phyloP scores from a whole-genome alignment of 208 protist species.

The Balamuthia mandrillaris region DNA sequence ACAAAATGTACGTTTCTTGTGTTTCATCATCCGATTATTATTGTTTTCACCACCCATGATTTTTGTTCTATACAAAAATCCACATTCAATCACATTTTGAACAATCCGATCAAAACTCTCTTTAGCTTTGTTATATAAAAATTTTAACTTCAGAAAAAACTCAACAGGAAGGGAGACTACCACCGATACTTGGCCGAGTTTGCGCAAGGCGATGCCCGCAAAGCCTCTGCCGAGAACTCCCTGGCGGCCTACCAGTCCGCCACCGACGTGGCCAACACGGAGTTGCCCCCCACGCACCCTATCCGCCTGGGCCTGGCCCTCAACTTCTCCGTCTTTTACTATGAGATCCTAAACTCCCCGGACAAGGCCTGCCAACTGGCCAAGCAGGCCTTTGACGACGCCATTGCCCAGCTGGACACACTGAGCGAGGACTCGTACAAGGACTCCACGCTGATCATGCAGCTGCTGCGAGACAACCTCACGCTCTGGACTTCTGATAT shows the following conservation, averaged over 20 bases:
- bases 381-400: slow-evolving; percentile 78
- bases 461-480: slow-evolving; percentile 80
- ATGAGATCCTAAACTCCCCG: slow-evolving; percentile 74
- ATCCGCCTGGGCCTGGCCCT: slow-evolving; percentile 81
- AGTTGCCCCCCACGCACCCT: slow-evolving; percentile 73
- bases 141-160: too few species aligned
- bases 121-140: slow-evolving; percentile 64
- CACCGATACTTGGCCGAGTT: slow-evolving; percentile 80
- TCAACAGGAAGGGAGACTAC: slow-evolving; percentile 76
- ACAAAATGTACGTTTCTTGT: slow-evolving; percentile 64
- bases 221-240: slow-evolving; percentile 56
- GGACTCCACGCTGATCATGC: slow-evolving; percentile 79
- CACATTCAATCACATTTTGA: too few species aligned
- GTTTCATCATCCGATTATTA: not conserved
- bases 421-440: slow-evolving; percentile 75
- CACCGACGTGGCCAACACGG: slow-evolving; percentile 52
- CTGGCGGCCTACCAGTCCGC: slow-evolving; percentile 71
- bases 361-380: slow-evolving; percentile 74
- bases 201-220: slow-evolving; percentile 13
- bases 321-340: slow-evolving; percentile 85
- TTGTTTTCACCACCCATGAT: not conserved
- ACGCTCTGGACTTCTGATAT: slow-evolving; percentile 73
- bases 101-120: too few species aligned
- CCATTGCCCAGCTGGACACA: slow-evolving; percentile 74
- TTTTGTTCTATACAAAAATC: not conserved